Evolutionary conservation across 805 yeast species (phyloP).

Genomic region (Metschnikowia sp.): DNA sequence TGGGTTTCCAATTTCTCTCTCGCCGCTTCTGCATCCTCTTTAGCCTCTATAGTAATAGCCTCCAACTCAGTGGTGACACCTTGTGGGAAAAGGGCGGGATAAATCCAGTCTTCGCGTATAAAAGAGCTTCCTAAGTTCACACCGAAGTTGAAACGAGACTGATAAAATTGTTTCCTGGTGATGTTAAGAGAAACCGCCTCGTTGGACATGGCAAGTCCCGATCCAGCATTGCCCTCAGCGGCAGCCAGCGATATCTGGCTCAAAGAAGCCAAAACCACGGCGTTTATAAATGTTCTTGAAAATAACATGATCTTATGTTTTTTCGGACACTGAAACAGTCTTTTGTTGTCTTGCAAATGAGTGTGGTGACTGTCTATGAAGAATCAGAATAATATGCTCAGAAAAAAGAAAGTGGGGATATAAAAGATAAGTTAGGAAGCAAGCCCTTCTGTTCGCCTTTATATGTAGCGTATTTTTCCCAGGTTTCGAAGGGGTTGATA

Average conservation of each 20-base stretch:
- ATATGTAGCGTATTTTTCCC: no score
- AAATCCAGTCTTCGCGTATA: slow-evolving; percentile 78
- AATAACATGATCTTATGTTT: no score
- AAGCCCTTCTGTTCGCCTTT: no score
- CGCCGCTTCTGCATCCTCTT: slow-evolving; percentile 50
- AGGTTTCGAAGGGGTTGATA: no score
- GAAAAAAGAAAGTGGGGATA: no score
- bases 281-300: no score
- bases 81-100: slow-evolving; percentile 54
- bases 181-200: slow-evolving; percentile 38
- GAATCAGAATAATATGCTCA: no score
- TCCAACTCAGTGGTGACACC: slow-evolving; percentile 68
- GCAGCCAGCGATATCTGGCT: neutral
- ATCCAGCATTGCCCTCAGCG: neutral
- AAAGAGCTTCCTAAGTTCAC: slow-evolving; percentile 83
- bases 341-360: no score
- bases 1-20: slow-evolving; percentile 53
- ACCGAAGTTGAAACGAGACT: slow-evolving; percentile 68
- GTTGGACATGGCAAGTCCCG: neutral
- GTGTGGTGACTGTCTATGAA: no score
- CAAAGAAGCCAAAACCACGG: no score
- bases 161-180: slow-evolving; percentile 48
- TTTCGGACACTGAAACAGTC: no score
- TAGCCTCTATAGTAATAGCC: slow-evolving; percentile 54
- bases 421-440: no score